These are phyloP conservation scores for Didymosphaeria variabile DNA, from an alignment of 2,329 filamentous ascomycete species.

Conservation along the genomic window DNA sequence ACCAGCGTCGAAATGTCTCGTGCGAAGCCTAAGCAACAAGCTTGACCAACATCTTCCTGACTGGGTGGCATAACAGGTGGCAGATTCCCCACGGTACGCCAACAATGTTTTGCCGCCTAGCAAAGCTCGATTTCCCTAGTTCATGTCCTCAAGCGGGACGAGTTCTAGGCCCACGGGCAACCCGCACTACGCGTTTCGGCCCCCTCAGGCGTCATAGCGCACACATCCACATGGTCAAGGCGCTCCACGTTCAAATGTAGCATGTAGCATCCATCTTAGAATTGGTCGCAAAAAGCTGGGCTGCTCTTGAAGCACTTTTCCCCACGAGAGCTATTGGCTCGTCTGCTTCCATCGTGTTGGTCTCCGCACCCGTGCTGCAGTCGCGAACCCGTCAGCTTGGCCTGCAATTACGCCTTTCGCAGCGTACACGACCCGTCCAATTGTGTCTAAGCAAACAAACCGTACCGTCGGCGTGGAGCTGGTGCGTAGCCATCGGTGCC, in stretches of 20 bases:
- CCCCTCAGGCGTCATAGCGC: not conserved
- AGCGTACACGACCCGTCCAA: not conserved
- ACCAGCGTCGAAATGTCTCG: not conserved
- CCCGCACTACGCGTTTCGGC: not conserved
- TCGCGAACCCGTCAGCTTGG: constrained; percentile 1
- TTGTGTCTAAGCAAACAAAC: not conserved
- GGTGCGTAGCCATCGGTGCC: not conserved
- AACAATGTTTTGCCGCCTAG: not conserved
- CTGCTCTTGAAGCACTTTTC: not conserved
- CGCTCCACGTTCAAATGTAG: not conserved
- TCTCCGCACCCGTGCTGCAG: not conserved
- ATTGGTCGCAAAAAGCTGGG: not conserved
- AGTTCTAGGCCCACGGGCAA: not conserved
- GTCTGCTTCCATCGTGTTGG: not conserved
- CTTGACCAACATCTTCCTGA: not conserved
- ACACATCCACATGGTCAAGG: not conserved
- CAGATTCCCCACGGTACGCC: not conserved
- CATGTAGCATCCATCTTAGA: not conserved
- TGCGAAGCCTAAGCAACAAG: not conserved
- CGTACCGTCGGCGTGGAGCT: not conserved
- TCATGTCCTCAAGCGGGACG: not conserved
- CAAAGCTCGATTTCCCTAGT: not conserved
- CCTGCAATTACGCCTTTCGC: not conserved
- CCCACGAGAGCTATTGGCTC: not conserved
- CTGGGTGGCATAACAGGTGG: not conserved